Conservation (phyloP, 495 filamentous ascomycete genomes). For the Amorphotheca resinae region DNA sequence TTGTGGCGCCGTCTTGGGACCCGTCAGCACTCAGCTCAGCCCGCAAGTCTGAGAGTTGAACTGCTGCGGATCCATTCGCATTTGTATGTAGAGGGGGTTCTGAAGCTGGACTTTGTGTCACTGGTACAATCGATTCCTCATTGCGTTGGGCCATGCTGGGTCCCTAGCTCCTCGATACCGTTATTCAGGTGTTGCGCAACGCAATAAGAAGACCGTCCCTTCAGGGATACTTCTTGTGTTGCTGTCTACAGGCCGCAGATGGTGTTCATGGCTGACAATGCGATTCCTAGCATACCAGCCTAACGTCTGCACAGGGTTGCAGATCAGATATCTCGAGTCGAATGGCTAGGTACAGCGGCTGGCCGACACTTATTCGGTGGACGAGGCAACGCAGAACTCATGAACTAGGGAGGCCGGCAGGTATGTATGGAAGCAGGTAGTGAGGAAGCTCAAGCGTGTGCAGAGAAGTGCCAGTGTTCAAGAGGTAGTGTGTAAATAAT, state of each 20-base stretch:
- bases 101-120: slow-evolving; percentile 18
- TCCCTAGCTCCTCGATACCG: background rate
- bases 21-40: slow-evolving; percentile 5
- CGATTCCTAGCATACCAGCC: too few relatives aligned
- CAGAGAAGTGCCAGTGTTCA: too few relatives aligned
- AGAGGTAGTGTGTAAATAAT: too few relatives aligned
- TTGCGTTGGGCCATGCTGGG: slow-evolving; percentile 21
- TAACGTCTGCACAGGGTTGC: too few relatives aligned
- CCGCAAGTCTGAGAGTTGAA: slow-evolving; percentile 9
- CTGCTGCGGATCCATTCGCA: slow-evolving; percentile 10
- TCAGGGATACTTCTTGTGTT: background rate
- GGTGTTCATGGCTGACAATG: background rate
- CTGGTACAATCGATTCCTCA: slow-evolving; percentile 24
- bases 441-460: too few relatives aligned
- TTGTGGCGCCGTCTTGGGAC: background rate
- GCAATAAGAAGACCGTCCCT: background rate
- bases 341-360: too few relatives aligned
- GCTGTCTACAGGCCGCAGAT: background rate
- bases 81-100: slow-evolving; percentile 10
- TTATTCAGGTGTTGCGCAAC: background rate
- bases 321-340: too few relatives aligned
- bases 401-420: too few relatives aligned
- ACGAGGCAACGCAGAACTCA: too few relatives aligned
- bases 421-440: too few relatives aligned
- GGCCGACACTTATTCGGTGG: too few relatives aligned